Evolutionary conservation across 129 eudicot species (phyloP), one percentile per base, ranked within the genome.

Genomic region (Gnaphalium uliginosum): DNA sequence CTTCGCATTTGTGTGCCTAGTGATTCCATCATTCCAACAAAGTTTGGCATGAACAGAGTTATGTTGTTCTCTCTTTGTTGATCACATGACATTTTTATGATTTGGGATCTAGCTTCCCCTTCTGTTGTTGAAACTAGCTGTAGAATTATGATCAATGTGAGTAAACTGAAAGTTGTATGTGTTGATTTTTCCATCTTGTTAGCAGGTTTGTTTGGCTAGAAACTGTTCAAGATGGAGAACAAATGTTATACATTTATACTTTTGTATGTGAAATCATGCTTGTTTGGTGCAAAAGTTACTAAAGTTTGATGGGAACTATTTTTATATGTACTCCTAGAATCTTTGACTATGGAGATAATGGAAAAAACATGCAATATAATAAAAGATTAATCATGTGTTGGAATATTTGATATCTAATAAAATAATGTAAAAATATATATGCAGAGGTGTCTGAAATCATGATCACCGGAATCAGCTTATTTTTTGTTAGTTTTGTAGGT

Each of bases 41-140:
- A 84, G 70, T 87, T 89, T 2, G 81, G 79, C 5, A 84, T 73
- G 48, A 53, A 80, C 9, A 77, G 18, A 1, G 82, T 69, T 27
- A 74, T 19, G 69, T 89, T 86, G 72, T 77, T 18, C 78, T 78
- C 82, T 0, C 9, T 32, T 53, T 79, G 85, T 9, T 68, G 35
- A 23, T 75, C 78, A 30, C 88, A 82, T n/a, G 41, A 71, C 21
- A 79, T 54, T 21, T 70, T 50, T 24, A 83, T 69, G 32, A 80
- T 75, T 65, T 77, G 83, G 23, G 85, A 26, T 84, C 95, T 73
- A 30, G 90, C 81, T 7, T 86, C 86, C 21, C 84, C 90, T 54
- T 41, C 41, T 53, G 79, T 56, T 76, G 48, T 50, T 57, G 71
- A 70, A 25, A 80, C 69, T n/a, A 72, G 24, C 58, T 78, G 75